These are phyloP conservation scores for Sporothrix mexicana DNA, from an alignment of 2,329 filamentous ascomycete genomes.

Conservation along the genomic window DNA sequence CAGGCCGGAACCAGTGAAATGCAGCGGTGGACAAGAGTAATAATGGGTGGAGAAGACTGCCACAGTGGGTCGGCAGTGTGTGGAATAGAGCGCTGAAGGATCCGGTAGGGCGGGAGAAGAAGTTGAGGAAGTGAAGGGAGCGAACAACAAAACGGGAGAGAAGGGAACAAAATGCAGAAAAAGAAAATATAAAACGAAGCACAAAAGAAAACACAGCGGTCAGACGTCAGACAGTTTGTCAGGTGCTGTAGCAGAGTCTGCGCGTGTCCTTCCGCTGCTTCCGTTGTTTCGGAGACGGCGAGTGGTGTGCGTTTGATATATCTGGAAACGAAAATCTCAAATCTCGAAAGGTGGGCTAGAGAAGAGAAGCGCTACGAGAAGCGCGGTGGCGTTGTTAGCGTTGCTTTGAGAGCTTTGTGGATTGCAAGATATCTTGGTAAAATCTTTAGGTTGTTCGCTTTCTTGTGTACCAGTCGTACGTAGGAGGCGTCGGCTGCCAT, in stretches of 20 bases:
- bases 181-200: not conserved
- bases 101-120: not conserved
- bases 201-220: slow-evolving; percentile 1
- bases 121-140: not conserved
- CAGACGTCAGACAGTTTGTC: not conserved
- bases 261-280: not conserved
- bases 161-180: not conserved
- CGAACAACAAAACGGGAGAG: not conserved
- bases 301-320: not conserved
- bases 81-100: slow-evolving; percentile 9
- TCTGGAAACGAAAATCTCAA: not conserved
- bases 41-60: not conserved
- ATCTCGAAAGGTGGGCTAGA: not conserved
- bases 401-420: slow-evolving; percentile 1
- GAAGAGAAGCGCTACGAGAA: not conserved
- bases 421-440: no score
- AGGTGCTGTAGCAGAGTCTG: not conserved
- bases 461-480: not conserved
- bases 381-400: not conserved
- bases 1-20: not conserved
- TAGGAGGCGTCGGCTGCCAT: slow-evolving; percentile 17
- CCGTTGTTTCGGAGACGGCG: slow-evolving; percentile 16
- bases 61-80: not conserved
- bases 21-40: slow-evolving; percentile 13
- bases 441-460: not conserved